A percentile compares a stretch with the other conserved stretches of the same genome.
These are phyloP conservation scores for Helotiales sp. DNA, from an alignment of 2,329 filamentous ascomycete species.

Conservation along the genomic window DNA sequence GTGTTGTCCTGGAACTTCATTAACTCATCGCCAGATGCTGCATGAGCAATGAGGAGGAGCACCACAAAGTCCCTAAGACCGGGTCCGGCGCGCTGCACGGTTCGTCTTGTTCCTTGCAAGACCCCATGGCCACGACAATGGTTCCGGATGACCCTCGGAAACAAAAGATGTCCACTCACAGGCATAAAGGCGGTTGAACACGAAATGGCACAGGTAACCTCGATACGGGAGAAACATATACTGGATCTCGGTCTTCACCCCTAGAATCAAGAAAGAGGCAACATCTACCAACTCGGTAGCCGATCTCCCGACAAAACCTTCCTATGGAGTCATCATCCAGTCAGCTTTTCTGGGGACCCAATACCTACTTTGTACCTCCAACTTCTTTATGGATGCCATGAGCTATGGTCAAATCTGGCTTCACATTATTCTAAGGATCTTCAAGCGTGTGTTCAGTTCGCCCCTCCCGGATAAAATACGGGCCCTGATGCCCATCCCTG, in stretches of 20 bases:
- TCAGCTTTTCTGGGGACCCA: constrained; percentile 14
- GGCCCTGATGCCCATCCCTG: not conserved
- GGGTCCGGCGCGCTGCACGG: constrained; percentile 17
- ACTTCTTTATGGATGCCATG: too few species aligned
- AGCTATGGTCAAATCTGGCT: constrained; percentile 5
- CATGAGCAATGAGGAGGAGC: constrained; percentile 8
- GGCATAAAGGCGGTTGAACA: constrained; percentile 25
- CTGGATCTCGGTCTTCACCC: constrained; percentile 37
- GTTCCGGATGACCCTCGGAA: constrained; percentile 7
- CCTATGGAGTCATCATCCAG: constrained; percentile 15
- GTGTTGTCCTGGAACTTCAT: not conserved
- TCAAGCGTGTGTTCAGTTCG: constrained; percentile 12
- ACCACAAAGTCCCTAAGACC: constrained; percentile 15
- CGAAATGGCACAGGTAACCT: constrained; percentile 16
- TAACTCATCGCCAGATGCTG: not conserved
- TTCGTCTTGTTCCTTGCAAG: constrained; percentile 13
- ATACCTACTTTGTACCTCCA: too few species aligned
- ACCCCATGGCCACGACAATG: constrained; percentile 15
- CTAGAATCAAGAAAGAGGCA: constrained; percentile 29
- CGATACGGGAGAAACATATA: constrained; percentile 32
- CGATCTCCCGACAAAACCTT: constrained; percentile 36
- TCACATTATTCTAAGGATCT: constrained; percentile 8
- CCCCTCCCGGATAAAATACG: constrained; percentile 11
- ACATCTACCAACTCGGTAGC: constrained; percentile 30
- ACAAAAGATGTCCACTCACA: not conserved